Conservation (phyloP, 345 rosid genomes). For the Noccaea caerulescens region DNA sequence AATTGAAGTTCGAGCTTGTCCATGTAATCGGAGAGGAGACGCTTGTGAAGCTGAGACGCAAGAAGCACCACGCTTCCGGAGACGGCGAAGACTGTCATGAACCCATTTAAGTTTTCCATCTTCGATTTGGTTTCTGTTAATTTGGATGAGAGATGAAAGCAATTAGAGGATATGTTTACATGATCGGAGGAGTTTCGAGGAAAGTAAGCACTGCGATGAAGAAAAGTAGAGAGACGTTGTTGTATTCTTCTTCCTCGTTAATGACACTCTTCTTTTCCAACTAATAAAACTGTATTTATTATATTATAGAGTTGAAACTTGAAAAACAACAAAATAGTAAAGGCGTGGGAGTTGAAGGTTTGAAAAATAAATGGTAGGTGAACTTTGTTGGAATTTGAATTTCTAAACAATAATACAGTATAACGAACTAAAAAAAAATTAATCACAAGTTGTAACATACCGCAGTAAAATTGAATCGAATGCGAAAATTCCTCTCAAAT, state of each 20-base stretch:
- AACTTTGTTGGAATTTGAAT: neutral
- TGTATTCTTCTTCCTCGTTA: neutral
- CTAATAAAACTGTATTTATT: slow-evolving; percentile 21
- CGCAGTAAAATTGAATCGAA: neutral
- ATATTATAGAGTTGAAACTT: slow-evolving; percentile 25
- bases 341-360: slow-evolving; percentile 19
- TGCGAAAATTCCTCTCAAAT: neutral
- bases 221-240: neutral
- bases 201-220: slow-evolving; percentile 15
- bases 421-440: no score
- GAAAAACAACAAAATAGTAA: slow-evolving; percentile 16
- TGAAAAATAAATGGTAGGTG: slow-evolving; percentile 16
- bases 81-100: slow-evolving; percentile 74
- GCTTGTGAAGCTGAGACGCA: slow-evolving; percentile 64
- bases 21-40: slow-evolving; percentile 75
- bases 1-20: slow-evolving; percentile 56
- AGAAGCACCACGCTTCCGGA: slow-evolving; percentile 79
- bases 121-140: neutral
- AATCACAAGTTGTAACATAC: neutral
- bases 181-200: slow-evolving; percentile 26
- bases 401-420: no score
- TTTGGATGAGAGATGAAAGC: neutral
- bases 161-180: slow-evolving; percentile 2
- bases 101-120: slow-evolving; percentile 55
- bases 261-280: slow-evolving; percentile 18